Percentiles rank a stretch among this genome's conserved stretches.
These are phyloP conservation scores for Amphicarpaea edgeworthii DNA, from an alignment of 306 rosid genomes.

Conservation along the genomic window DNA sequence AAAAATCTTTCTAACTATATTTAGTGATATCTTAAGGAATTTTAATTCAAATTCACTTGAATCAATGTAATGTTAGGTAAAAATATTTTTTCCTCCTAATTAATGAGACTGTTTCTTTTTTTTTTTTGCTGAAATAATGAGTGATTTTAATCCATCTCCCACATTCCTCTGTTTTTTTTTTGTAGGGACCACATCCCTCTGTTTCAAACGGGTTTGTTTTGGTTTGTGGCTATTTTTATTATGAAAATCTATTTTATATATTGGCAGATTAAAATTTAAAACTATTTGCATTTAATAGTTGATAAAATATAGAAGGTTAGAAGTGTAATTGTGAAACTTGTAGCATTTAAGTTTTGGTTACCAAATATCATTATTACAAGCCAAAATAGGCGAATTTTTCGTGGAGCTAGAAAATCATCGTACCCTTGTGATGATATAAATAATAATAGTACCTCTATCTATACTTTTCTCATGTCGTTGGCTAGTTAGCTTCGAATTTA, in stretches of 20 bases:
- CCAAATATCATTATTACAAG: background rate
- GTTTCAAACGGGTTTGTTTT: background rate
- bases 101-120: no score
- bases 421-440: background rate
- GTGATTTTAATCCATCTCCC: no score
- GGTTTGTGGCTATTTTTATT: background rate
- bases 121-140: no score
- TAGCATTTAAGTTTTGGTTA: background rate
- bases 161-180: no score
- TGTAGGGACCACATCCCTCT: no score
- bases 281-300: background rate
- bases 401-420: background rate
- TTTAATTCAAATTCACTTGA: no score
- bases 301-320: background rate
- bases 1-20: no score
- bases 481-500: background rate
- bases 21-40: no score
- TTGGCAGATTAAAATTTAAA: no score
- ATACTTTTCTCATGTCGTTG: background rate
- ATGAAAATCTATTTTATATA: no score
- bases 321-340: background rate
- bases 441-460: background rate
- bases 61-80: no score
- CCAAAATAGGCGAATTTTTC: constrained; percentile 22
- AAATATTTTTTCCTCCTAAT: no score